phyloP scores from a whole-genome alignment of 192 early-diverging fungal species.

The Entrophospora sp. region DNA sequence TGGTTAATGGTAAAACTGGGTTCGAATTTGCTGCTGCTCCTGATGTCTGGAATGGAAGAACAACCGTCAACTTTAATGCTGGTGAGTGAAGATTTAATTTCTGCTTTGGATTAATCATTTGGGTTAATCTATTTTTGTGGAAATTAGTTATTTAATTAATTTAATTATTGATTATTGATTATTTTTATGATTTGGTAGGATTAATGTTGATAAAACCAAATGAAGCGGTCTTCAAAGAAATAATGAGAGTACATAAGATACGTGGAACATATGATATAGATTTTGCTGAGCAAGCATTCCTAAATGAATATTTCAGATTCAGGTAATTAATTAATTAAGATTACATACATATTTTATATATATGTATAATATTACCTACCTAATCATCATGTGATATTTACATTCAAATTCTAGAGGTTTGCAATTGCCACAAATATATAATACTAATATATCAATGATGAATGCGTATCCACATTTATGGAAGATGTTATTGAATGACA shows the following conservation, averaged over 20 bases:
- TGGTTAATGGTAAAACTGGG: not conserved
- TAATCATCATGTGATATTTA: not conserved
- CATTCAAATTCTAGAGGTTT: not conserved
- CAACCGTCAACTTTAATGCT: not conserved
- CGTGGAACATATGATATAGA: not conserved
- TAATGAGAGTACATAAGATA: not conserved
- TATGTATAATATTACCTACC: not conserved
- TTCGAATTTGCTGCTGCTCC: not conserved
- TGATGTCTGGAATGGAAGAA: not conserved
- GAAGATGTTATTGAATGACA: not conserved
- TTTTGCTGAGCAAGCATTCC: not conserved
- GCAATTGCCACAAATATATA: not conserved
- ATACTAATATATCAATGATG: not conserved
- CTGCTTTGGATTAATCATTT: not conserved
- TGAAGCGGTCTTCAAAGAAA: not conserved
- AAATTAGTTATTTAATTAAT: not conserved
- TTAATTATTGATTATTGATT: not conserved
- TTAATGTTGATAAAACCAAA: not conserved
- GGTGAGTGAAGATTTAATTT: not conserved
- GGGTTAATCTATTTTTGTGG: not conserved
- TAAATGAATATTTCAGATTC: constrained; percentile 2
- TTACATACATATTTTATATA: not conserved
- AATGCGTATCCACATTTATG: not conserved
- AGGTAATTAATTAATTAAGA: not conserved
- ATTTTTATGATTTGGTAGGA: not conserved